Evolutionary conservation across 2,329 filamentous ascomycete genomes (phyloP).

Genomic region (Colletotrichum lindemuthianum): DNA sequence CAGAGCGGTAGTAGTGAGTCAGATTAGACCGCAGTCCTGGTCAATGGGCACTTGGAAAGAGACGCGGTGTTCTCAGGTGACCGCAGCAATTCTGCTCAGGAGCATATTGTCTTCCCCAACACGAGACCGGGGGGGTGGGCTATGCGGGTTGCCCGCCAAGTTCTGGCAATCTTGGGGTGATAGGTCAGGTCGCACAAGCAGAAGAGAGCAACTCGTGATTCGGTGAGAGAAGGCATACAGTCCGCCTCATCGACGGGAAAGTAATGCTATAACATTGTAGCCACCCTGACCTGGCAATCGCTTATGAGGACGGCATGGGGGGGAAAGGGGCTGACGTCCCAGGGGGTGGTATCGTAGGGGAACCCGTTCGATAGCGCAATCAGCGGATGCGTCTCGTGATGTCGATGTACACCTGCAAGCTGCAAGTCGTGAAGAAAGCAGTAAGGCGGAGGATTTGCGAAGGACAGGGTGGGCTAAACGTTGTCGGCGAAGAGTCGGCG

Average conservation of each 20-base stretch:
- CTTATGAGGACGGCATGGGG: not conserved
- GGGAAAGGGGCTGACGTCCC: not conserved
- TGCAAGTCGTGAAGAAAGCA: slow-evolving; percentile 32
- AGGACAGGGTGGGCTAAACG: slow-evolving; percentile 20
- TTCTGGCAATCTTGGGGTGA: slow-evolving; percentile 20
- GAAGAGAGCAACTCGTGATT: slow-evolving; percentile 25
- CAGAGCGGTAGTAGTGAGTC: not conserved
- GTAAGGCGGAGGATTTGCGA: slow-evolving; percentile 31
- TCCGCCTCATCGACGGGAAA: slow-evolving; percentile 32
- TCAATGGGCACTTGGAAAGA: slow-evolving; percentile 2
- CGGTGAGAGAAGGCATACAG: slow-evolving; percentile 22
- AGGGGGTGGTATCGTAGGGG: not conserved
- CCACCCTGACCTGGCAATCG: not conserved
- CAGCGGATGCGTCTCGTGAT: slow-evolving; percentile 23
- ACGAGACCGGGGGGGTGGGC: slow-evolving; percentile 27
- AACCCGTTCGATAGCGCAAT: slow-evolving; percentile 18
- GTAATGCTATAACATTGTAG: not conserved
- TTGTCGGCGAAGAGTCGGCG: slow-evolving; percentile 16
- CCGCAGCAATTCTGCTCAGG: not conserved
- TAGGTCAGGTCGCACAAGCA: slow-evolving; percentile 30
- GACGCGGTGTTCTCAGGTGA: slow-evolving; percentile 20
- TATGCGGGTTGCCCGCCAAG: slow-evolving; percentile 24
- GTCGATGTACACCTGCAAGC: slow-evolving; percentile 22
- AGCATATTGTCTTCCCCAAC: slow-evolving; percentile 18
- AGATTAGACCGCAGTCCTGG: slow-evolving; percentile 9